These are phyloP conservation scores for Lentithecium fluviatile DNA, from an alignment of 495 filamentous ascomycete species.

Conservation along the genomic window DNA sequence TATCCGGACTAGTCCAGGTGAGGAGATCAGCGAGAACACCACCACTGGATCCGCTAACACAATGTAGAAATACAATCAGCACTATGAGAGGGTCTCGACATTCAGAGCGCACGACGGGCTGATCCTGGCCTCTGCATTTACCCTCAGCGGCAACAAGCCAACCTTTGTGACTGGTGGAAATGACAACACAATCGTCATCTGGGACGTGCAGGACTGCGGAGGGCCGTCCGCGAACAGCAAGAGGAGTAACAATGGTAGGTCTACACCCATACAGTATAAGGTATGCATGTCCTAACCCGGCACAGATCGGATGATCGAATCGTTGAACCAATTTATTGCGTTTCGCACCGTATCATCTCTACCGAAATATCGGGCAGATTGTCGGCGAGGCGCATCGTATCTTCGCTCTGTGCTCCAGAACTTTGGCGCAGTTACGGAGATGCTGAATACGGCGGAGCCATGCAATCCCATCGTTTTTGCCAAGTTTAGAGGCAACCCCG, in stretches of 20 bases:
- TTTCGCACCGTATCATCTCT: slow-evolving; percentile 88
- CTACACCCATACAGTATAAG: neutral
- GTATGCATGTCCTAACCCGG: slow-evolving; percentile 18
- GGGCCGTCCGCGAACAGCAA: slow-evolving; percentile 46
- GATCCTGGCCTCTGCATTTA: slow-evolving; percentile 81
- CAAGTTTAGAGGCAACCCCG: slow-evolving; percentile 70
- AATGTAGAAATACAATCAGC: slow-evolving; percentile 75
- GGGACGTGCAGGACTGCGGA: slow-evolving; percentile 69
- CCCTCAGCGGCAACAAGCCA: slow-evolving; percentile 62
- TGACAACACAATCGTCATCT: slow-evolving; percentile 82
- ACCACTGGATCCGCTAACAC: neutral
- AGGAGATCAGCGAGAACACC: slow-evolving; percentile 22
- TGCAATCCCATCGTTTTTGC: slow-evolving; percentile 88
- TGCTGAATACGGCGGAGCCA: slow-evolving; percentile 68
- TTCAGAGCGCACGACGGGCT: slow-evolving; percentile 87
- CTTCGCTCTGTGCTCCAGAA: slow-evolving; percentile 85
- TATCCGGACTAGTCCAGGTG: slow-evolving; percentile 79
- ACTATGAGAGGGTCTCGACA: slow-evolving; percentile 76
- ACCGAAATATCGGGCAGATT: slow-evolving; percentile 80
- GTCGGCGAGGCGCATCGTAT: slow-evolving; percentile 86
- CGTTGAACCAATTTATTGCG: slow-evolving; percentile 78
- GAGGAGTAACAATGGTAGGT: slow-evolving; percentile 60
- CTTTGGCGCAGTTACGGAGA: slow-evolving; percentile 81
- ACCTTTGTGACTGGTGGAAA: slow-evolving; percentile 94
- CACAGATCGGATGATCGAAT: slow-evolving; percentile 75